Percentiles rank a stretch among this genome's conserved stretches.
phyloP scores from a whole-genome alignment of 352 stramenopile genomes.

The Globisporangium cystogenes region DNA sequence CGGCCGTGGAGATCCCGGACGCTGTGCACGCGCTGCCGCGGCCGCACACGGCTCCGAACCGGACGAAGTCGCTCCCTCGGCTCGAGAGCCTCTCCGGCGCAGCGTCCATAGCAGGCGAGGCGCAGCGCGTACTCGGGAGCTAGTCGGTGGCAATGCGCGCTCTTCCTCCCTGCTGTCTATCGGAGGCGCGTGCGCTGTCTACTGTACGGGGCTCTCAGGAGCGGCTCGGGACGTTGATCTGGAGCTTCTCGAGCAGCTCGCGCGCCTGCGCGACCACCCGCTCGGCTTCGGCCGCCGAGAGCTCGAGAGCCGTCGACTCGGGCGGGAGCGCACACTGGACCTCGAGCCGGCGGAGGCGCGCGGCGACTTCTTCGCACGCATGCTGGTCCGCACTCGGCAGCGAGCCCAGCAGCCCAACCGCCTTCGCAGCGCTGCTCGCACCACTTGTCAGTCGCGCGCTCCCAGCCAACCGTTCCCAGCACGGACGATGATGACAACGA shows the following conservation, averaged over 20 bases:
- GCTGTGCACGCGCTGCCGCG: slow-evolving; percentile 11
- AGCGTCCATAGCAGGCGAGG: slow-evolving; percentile 1
- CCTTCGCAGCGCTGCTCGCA: slow-evolving; percentile 2
- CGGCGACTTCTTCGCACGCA: not conserved
- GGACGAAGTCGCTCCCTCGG: slow-evolving; percentile 42
- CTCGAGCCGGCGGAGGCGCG: slow-evolving; percentile 4
- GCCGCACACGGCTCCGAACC: slow-evolving; percentile 44
- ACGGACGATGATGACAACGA: not conserved
- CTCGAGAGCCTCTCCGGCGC: slow-evolving; percentile 15
- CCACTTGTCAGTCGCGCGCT: not conserved
- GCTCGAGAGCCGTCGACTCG: not conserved
- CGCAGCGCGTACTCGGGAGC: not conserved
- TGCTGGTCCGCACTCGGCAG: not conserved
- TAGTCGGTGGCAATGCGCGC: not conserved
- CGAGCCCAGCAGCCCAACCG: not conserved
- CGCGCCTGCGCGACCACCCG: not conserved
- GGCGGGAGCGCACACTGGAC: slow-evolving; percentile 8
- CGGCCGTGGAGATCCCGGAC: slow-evolving; percentile 18
- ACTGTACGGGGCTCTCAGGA: not conserved
- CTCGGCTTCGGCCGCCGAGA: not conserved
- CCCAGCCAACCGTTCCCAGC: not conserved
- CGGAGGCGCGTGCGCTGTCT: not conserved
- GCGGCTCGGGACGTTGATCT: slow-evolving; percentile 1
- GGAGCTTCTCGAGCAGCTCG: slow-evolving; percentile 5
- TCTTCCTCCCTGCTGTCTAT: too few relatives aligned